phyloP scores from a whole-genome alignment of 2,329 filamentous ascomycete genomes.

The Fusarium nisikadoi region DNA sequence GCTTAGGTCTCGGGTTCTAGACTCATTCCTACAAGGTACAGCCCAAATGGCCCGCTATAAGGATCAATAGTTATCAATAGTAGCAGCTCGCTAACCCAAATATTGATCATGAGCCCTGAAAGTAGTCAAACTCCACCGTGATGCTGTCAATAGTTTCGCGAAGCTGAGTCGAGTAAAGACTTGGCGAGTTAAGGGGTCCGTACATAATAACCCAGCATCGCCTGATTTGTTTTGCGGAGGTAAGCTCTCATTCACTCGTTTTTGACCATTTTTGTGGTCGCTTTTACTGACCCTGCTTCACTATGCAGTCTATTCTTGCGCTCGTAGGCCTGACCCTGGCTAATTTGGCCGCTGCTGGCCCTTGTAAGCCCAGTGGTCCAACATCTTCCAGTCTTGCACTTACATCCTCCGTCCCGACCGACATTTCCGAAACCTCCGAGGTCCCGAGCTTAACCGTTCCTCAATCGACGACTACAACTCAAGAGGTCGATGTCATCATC shows the following conservation, averaged over 20 bases:
- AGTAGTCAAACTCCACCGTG: background rate
- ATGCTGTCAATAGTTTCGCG: accelerated
- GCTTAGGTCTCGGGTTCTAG: background rate
- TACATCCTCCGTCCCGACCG: background rate
- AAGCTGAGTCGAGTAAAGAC: background rate
- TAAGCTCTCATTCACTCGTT: background rate
- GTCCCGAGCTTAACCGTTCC: accelerated
- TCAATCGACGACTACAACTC: background rate
- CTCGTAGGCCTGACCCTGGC: background rate
- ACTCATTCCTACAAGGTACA: background rate
- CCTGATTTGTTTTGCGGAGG: accelerated
- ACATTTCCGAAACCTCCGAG: background rate
- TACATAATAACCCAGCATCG: background rate
- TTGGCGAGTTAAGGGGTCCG: background rate
- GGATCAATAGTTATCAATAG: background rate
- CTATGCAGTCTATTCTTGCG: background rate
- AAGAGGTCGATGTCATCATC: background rate
- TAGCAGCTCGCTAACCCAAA: background rate
- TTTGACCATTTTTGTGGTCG: background rate
- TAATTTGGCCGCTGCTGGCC: background rate
- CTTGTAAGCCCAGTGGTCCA: background rate
- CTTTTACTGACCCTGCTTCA: background rate
- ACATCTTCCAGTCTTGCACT: background rate
- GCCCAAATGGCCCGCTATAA: background rate
- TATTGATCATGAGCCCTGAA: background rate